These are phyloP conservation scores for Jasminum sambac DNA, from an alignment of 257 asterid genomes.

Conservation along the genomic window DNA sequence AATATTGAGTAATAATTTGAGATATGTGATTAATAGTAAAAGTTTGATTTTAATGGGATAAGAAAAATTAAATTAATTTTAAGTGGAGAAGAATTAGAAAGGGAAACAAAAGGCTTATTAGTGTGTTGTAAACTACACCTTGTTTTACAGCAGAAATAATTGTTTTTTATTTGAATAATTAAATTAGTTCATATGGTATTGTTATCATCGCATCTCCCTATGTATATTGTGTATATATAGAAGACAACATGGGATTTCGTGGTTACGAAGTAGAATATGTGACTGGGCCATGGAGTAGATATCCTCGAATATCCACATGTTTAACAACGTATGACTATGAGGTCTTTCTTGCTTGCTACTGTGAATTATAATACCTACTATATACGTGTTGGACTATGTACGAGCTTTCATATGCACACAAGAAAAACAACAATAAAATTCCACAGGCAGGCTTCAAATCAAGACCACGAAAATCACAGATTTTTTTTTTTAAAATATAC, in stretches of 20 bases:
- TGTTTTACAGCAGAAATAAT: no score
- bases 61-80: no score
- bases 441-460: constrained; percentile 17
- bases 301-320: constrained; percentile 28
- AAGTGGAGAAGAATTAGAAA: no score
- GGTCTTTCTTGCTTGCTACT: background rate
- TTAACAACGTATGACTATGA: background rate
- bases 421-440: constrained; percentile 14
- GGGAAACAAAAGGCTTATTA: no score
- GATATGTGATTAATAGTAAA: no score
- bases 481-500: no score
- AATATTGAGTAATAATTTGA: no score
- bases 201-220: no score
- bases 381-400: background rate
- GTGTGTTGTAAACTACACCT: no score
- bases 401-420: background rate
- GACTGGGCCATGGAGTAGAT: constrained; percentile 13
- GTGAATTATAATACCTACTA: background rate
- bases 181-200: background rate
- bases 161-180: background rate
- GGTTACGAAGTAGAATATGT: background rate
- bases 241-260: no score
- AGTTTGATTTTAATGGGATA: no score
- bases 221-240: no score
- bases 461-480: constrained; percentile 5